Evolutionary conservation across 2,329 filamentous ascomycete species (phyloP).

Genomic region (Akanthomyces muscarius): DNA sequence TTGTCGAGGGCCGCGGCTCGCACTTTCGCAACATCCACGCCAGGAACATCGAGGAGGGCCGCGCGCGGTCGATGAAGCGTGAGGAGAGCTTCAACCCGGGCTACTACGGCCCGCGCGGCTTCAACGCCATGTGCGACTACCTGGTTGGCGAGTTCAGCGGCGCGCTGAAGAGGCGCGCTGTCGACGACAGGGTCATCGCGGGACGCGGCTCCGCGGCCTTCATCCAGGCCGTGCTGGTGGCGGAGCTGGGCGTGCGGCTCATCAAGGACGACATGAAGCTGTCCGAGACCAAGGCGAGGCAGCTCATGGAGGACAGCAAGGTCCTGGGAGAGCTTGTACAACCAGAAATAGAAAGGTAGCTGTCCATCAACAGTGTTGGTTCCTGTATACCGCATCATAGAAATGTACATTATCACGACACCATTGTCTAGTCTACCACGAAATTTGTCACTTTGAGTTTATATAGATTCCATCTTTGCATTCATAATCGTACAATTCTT

Average conservation of each 20-base stretch:
- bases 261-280: slow-evolving; percentile 55
- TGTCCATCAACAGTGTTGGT: neutral
- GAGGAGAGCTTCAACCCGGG: slow-evolving; percentile 63
- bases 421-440: neutral
- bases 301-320: slow-evolving; percentile 63
- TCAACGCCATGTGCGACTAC: slow-evolving; percentile 66
- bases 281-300: slow-evolving; percentile 39
- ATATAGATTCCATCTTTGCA: slow-evolving; percentile 12
- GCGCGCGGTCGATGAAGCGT: slow-evolving; percentile 56
- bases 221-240: slow-evolving; percentile 72
- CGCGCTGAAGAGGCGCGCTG: slow-evolving; percentile 57
- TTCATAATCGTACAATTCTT: slow-evolving; percentile 19
- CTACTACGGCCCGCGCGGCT: slow-evolving; percentile 77
- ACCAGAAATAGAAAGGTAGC: slow-evolving; percentile 22
- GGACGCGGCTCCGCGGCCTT: slow-evolving; percentile 64
- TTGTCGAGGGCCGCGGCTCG: slow-evolving; percentile 59
- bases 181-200: slow-evolving; percentile 62
- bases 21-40: slow-evolving; percentile 58
- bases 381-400: neutral
- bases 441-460: neutral
- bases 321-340: slow-evolving; percentile 60
- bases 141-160: slow-evolving; percentile 58
- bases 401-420: neutral
- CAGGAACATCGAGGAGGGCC: slow-evolving; percentile 51
- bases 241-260: slow-evolving; percentile 57